Percentiles rank a stretch among this genome's conserved stretches.
Evolutionary conservation across 192 early-diverging fungal species (phyloP).

Genomic region (Chytriomyces sp.): DNA sequence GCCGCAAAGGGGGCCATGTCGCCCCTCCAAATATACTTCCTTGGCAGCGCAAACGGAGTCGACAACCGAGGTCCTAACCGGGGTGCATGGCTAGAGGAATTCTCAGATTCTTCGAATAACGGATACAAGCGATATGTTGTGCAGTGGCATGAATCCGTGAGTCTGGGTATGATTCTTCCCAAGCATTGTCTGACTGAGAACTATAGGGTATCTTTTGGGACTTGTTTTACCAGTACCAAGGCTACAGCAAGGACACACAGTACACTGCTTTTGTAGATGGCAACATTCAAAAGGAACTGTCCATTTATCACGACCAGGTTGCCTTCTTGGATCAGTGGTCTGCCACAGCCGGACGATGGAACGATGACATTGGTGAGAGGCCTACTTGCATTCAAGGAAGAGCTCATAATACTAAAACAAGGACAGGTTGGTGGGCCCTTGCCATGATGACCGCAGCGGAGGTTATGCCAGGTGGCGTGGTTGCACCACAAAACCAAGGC

Average conservation of each 20-base stretch:
- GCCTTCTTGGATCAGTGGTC: conserved; percentile 22
- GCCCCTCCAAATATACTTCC: background rate
- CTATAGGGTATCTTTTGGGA: background rate
- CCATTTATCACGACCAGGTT: background rate
- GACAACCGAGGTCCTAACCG: background rate
- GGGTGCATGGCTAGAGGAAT: conserved; percentile 8
- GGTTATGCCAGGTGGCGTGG: background rate
- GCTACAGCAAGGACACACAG: conserved; percentile 7
- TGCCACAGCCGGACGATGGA: conserved; percentile 24
- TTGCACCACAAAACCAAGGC: conserved; percentile 4
- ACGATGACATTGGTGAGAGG: conserved; percentile 55
- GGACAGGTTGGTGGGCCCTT: too few relatives aligned
- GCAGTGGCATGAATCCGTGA: background rate
- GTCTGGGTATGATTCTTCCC: too few relatives aligned
- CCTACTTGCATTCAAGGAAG: too few relatives aligned
- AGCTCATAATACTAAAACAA: too few relatives aligned
- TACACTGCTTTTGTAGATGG: conserved; percentile 25
- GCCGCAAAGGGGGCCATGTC: background rate
- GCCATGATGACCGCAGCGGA: conserved; percentile 34
- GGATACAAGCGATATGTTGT: background rate
- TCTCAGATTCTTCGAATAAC: too few relatives aligned
- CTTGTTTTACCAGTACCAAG: conserved; percentile 25
- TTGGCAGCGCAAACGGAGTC: background rate
- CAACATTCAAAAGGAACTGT: conserved; percentile 14
- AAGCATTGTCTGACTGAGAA: too few relatives aligned